Evolutionary conservation across 331 rosid species (phyloP), one percentile per base, ranked within the genome.

Genomic region (Malus hybrid): DNA sequence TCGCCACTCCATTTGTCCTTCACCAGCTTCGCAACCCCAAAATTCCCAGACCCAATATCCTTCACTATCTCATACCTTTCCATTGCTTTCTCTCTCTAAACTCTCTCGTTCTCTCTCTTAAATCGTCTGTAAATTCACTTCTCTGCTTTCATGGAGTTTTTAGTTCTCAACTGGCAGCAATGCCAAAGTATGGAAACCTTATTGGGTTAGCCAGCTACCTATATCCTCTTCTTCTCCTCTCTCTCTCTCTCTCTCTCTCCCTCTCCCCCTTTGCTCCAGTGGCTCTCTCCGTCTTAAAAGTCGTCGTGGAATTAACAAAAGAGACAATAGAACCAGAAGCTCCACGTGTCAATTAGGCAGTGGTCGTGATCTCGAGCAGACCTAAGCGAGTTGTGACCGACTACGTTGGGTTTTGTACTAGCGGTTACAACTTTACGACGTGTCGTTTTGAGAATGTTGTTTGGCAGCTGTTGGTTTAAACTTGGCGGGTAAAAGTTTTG

Each of bases 31-130:
- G 99, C 99, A 10, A 94, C 96, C 28, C 99, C 97, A 65, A 92
- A 94, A 82, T 94, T 94, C 11, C 99, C 99, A 36, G 99, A 92
- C 36, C 99, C 99, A 80, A 94, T 86, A 85, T 94, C 93, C 80
- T 83, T 90, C 64, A 90, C 71, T 69, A 85, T 85, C 84, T 94
- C 99, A 63, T 89, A 94, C 2, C 93, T 72, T 78, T 94, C 99
- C 99, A 94, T 91, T 78, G 60, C 16, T 36, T 18, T 69, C 31
- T 39, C 19, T 48, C 6, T 69, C 57, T 46, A 10, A 42, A 42
- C 48, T 42, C 29, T 69, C 24, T 36, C 19, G 29, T 3, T 69
- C 52, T 46, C 55, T 78, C 20, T 77, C 63, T 78, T 31, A 3
- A 56, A 13, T 20, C 7, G 32, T 10, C n/a, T 60, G 57, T 24